Base-by-base conservation (phyloP, 345 rosid species). In the Eucalyptus tenuipes region DNA sequence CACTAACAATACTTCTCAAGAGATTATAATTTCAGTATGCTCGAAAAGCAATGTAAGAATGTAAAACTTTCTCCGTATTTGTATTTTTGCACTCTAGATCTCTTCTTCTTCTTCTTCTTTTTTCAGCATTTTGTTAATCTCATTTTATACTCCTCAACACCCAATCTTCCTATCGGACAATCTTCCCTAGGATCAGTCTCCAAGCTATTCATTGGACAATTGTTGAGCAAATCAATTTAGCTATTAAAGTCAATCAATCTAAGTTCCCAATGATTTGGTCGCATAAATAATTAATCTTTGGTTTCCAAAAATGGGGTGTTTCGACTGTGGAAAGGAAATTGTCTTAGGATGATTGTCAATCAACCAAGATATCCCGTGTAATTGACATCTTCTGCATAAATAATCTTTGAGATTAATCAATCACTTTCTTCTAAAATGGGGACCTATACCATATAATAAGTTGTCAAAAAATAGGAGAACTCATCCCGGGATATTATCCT, bases 81-180 rank as follows among this genome's bases (percentile, higher is more conserved):
- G 61, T 10, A 55, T 55, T 0, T 55, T 55, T 55, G 29, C 29
- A 55, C 61, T 55, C 61, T 24, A 55, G 61, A 55, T 55, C 61
- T 0, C 3, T 3, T 18, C 18, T 18, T 1, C 4, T 4, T 55
- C 1, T 22, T 4, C n/a, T n/a, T n/a, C n/a, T 24, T 55, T 55
- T 55, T 55, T 24, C 29, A 55, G 61, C 61, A 55, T 9, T 55
- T 55, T 55, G 29, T 55, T 55, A 24, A 55, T 55, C 61, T 55
- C 13, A 22, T 9, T 24, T 24, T 55, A 55, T 24, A 24, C 13
- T 55, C 61, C 61, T 55, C 0, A 24, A 25, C 13, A 24, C 24
- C 1, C 61, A 24, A 24, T 55, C 29, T 55, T 55, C 0, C 55
- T 50, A 50, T 50, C 0, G 53, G 53, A 17, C 53, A 50, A 50